Conservation (phyloP, 441 rosid species). For the Aquilaria agallochum region DNA sequence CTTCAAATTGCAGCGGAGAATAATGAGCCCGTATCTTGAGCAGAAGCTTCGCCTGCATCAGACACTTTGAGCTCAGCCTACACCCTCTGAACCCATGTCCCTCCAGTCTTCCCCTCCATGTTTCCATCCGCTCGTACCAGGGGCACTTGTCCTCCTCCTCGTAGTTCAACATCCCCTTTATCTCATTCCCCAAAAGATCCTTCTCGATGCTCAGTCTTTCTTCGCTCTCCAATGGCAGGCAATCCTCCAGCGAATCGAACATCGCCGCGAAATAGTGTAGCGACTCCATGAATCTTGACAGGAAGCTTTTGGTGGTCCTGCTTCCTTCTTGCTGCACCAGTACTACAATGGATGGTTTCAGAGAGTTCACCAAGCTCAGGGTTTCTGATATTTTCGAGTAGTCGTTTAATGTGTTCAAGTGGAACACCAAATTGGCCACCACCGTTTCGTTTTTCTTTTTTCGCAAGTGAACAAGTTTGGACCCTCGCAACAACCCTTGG, state of each 20-base stretch:
- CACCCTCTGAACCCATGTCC: constrained; percentile 45
- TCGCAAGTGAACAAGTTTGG: constrained; percentile 27
- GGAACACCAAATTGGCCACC: constrained; percentile 49
- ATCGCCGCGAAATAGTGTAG: constrained; percentile 61
- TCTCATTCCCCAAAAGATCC: constrained; percentile 57
- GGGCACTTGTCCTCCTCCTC: constrained; percentile 15
- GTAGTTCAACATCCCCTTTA: constrained; percentile 43
- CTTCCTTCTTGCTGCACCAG: constrained; percentile 57
- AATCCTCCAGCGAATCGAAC: constrained; percentile 66
- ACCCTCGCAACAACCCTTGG: constrained; percentile 39
- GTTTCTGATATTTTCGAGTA: constrained; percentile 33
- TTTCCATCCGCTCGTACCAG: constrained; percentile 42
- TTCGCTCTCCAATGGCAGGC: constrained; percentile 47
- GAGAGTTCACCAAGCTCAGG: constrained; percentile 30
- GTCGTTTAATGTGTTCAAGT: constrained; percentile 32
- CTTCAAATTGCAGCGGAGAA: constrained; percentile 42
- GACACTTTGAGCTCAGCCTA: constrained; percentile 44
- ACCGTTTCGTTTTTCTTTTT: constrained; percentile 52
- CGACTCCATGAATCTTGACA: constrained; percentile 63
- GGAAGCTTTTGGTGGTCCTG: constrained; percentile 34
- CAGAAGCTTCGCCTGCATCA: constrained; percentile 65
- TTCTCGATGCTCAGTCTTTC: constrained; percentile 56
- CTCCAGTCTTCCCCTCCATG: constrained; percentile 64
- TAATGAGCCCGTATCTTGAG: constrained; percentile 48
- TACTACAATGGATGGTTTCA: constrained; percentile 48